These are phyloP conservation scores for Thielaviopsis populi DNA, from an alignment of 2,329 filamentous ascomycete species.

Conservation along the genomic window DNA sequence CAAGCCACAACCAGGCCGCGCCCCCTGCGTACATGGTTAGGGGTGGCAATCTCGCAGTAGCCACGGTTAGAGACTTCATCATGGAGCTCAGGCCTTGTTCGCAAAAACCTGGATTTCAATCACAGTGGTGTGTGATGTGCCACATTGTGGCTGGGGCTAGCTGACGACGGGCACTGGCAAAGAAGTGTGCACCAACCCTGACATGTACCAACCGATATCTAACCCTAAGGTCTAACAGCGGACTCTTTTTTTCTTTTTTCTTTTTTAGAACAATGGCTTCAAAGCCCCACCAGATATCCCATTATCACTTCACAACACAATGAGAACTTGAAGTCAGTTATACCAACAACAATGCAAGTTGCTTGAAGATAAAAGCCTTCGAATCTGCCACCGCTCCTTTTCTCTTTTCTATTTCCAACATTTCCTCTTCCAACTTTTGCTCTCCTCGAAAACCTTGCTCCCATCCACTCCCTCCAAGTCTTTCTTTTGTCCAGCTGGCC, in stretches of 20 bases:
- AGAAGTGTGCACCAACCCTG: background rate
- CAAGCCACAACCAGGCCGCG: background rate
- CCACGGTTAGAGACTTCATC: background rate
- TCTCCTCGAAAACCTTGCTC: background rate
- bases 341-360: background rate
- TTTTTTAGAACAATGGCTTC: background rate
- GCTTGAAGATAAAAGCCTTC: background rate
- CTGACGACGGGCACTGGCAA: no score
- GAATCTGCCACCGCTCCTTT: background rate
- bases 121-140: no score
- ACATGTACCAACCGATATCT: fast-evolving
- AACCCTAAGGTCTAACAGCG: background rate
- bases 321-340: background rate
- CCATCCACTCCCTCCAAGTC: no score
- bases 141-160: background rate
- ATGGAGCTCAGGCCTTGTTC: background rate
- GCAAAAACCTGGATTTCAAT: background rate
- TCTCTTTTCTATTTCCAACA: background rate
- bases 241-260: background rate
- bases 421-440: background rate
- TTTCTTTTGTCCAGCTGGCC: background rate
- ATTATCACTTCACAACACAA: background rate
- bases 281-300: background rate
- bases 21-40: background rate
- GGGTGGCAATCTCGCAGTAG: background rate